Evolutionary conservation across 768 basidiomycete genomes (phyloP), one percentile per base, ranked within the genome.

Genomic region (Panaeolus cyanescens): DNA sequence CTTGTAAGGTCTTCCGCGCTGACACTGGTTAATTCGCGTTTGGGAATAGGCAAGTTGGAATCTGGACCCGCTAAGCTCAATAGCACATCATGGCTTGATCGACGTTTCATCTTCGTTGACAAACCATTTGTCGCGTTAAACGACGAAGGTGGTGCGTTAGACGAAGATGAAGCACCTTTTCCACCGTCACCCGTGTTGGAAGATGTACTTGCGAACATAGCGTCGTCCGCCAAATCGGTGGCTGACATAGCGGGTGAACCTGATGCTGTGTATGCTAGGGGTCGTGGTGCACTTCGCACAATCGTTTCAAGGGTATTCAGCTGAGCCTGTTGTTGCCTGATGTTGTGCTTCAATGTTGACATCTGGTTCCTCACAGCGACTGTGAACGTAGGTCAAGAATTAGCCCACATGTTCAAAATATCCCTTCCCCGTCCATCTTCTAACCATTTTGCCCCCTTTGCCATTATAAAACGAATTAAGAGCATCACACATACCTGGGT

Each of bases 311-410:
- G 83, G 36, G 69, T 79, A 65, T 88, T 83, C 33, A 92, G 73
- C 67, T 93, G 90, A 19, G 91, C 91, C 77, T 92, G 90, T 70
- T 93, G 90, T 67, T 93, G 91, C 63, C 92, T 79, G 67, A 93
- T 93, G 70, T 82, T 85, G 71, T 93, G 92, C 75, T 89, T 92
- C 69, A 93, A 76, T 37, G 87, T 88, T 65, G 90, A 91, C 75
- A 93, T 88, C 62, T 93, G 91, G 67, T 85, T 87, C 59, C 92
- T 85, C 57, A 92, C 80, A 63, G 86, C 83, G 70, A 92, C 92
- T 93, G 61, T 58, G 42, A 59, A 53, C 55, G 54, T 67, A 59
- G 65, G 45, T 39, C 60, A 32, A 40, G 19, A 62, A 58, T 19
- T 34, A 50, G 45, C 45, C 45, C 45, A 50, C 45, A 50, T 13